phyloP scores from a whole-genome alignment of 495 filamentous ascomycete genomes.

The Xylaria flabelliformis region DNA sequence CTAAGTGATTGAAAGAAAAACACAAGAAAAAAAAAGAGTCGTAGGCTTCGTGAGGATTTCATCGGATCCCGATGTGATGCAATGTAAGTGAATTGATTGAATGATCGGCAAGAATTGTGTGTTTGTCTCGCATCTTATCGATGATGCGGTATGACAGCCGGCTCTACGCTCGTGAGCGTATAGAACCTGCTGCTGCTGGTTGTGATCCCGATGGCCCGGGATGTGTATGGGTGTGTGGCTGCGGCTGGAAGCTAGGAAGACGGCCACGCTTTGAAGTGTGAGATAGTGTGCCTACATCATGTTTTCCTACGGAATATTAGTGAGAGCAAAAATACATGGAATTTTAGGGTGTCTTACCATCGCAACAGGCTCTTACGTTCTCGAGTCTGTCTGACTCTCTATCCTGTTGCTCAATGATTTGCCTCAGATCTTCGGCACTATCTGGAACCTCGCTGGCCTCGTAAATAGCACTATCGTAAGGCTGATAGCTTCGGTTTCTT shows the following conservation, averaged over 20 bases:
- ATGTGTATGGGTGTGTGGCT: conserved; percentile 45
- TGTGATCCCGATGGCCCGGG: conserved; percentile 46
- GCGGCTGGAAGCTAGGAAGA: conserved; percentile 30
- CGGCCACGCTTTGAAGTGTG: conserved; percentile 51
- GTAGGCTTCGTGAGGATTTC: conserved; percentile 42
- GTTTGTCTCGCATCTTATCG: conserved; percentile 18
- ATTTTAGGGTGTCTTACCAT: conserved; percentile 68
- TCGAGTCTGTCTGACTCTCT: conserved; percentile 78
- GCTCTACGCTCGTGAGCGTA: conserved; percentile 41
- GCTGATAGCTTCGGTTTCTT: conserved; percentile 52
- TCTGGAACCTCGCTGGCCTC: conserved; percentile 74
- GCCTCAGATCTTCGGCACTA: conserved; percentile 79
- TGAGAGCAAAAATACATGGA: background rate
- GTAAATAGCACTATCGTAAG: conserved; percentile 64
- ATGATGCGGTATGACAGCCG: conserved; percentile 29
- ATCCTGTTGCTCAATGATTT: conserved; percentile 77
- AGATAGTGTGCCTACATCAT: conserved; percentile 67
- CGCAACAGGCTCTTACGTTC: conserved; percentile 96
- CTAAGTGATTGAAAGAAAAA: conserved; percentile 13
- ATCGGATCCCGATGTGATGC: conserved; percentile 26
- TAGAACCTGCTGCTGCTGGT: conserved; percentile 43
- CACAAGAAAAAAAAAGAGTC: conserved; percentile 34
- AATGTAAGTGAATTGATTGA: conserved; percentile 34
- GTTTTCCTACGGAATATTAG: conserved; percentile 66
- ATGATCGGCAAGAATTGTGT: conserved; percentile 19